A percentile compares a stretch with the other conserved stretches of the same genome.
Evolutionary conservation across 805 yeast species (phyloP).

Genomic region (Yamadazyma sp.): DNA sequence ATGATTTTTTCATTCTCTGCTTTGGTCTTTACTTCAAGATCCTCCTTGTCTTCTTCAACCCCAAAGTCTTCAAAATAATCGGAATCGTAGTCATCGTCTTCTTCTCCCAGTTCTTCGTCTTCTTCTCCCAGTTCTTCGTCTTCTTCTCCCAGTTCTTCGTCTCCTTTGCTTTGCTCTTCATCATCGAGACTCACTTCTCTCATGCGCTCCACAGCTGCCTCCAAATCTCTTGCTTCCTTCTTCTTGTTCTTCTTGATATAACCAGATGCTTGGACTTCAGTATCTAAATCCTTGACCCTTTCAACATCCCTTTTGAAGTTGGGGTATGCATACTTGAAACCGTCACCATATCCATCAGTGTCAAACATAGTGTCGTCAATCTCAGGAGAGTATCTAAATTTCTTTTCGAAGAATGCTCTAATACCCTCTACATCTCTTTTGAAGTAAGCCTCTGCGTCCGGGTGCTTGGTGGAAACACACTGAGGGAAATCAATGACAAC

Average conservation of each 20-base stretch:
- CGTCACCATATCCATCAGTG: conserved; percentile 79
- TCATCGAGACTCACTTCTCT: conserved; percentile 37
- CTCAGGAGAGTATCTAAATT: conserved; percentile 70
- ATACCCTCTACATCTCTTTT: conserved; percentile 93
- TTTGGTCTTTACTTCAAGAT: conserved; percentile 18
- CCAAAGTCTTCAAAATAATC: conserved; percentile 38
- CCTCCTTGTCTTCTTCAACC: conserved; percentile 18
- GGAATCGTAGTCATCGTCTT: conserved; percentile 34
- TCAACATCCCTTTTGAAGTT: conserved; percentile 72
- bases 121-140: conserved; percentile 49
- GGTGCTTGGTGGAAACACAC: conserved; percentile 90
- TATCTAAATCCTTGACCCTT: conserved; percentile 70
- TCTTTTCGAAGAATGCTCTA: conserved; percentile 74
- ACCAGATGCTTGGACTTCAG: conserved; percentile 92
- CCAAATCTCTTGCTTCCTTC: conserved; percentile 50
- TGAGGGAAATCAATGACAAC: conserved; percentile 98
- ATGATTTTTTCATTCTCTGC: conserved; percentile 57
- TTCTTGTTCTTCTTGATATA: conserved; percentile 48
- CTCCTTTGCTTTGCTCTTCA: conserved; percentile 29
- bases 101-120: conserved; percentile 25
- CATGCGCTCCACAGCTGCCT: conserved; percentile 71
- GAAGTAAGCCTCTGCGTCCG: conserved; percentile 84
- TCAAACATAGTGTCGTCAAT: conserved; percentile 72
- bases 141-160: conserved; percentile 29
- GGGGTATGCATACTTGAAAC: conserved; percentile 75